These are phyloP conservation scores for Backusella westeae DNA, from an alignment of 192 early-diverging fungal species.

Conservation along the genomic window DNA sequence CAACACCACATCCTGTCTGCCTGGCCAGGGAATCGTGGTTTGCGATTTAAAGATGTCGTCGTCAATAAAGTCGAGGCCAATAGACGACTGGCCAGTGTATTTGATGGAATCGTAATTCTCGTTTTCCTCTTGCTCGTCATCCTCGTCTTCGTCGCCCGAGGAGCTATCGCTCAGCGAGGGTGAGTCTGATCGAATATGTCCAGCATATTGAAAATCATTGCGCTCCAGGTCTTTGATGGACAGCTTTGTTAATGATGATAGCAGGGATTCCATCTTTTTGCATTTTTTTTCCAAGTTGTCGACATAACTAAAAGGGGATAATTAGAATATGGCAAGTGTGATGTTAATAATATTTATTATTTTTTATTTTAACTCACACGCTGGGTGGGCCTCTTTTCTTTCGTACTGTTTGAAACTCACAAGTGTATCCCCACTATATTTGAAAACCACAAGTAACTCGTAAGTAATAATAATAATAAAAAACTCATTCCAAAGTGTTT, in stretches of 20 bases:
- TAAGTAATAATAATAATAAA: no score
- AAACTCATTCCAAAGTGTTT: neutral
- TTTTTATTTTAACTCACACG: conserved; percentile 19
- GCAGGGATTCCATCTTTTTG: conserved; percentile 33
- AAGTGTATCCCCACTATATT: conserved; percentile 29
- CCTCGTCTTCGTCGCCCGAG: neutral
- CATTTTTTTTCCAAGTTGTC: conserved; percentile 31
- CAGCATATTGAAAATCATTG: conserved; percentile 7
- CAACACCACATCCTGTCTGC: conserved; percentile 20
- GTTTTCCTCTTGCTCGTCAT: neutral
- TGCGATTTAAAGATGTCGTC: conserved; percentile 25
- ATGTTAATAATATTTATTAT: neutral
- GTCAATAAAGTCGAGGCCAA: conserved; percentile 23
- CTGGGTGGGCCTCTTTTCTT: conserved; percentile 35
- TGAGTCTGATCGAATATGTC: neutral
- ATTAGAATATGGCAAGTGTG: neutral
- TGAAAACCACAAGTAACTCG: neutral
- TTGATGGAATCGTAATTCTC: conserved; percentile 30
- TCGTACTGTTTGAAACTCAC: conserved; percentile 31
- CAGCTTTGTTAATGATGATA: conserved; percentile 18
- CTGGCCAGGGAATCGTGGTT: conserved; percentile 26
- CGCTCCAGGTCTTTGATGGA: conserved; percentile 30
- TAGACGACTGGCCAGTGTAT: conserved; percentile 26
- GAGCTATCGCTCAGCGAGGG: neutral
- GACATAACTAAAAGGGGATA: conserved; percentile 8